Evolutionary conservation across 805 yeast genomes (phyloP).

Genomic region (Spathaspora gorwiae): DNA sequence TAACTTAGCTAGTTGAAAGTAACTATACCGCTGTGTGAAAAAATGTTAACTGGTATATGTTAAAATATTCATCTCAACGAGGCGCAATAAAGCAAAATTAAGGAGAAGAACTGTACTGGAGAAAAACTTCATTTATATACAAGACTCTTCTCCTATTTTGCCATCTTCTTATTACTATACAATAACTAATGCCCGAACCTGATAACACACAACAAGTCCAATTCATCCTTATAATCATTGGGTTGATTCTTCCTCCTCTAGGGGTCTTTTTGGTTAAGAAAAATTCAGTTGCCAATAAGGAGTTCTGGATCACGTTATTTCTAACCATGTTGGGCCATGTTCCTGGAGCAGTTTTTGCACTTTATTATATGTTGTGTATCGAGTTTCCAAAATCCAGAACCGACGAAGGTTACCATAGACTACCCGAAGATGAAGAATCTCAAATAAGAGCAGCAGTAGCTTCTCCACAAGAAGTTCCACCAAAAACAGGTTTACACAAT

Average conservation of each 20-base stretch:
- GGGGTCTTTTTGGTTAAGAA: slow-evolving; percentile 30
- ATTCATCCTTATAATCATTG: slow-evolving; percentile 25
- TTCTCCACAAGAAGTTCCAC: neutral
- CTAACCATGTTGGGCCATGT: slow-evolving; percentile 29
- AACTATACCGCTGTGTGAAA: too few species aligned
- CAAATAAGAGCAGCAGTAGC: neutral
- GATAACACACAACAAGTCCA: slow-evolving; percentile 12
- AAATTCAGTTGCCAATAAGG: slow-evolving; percentile 28
- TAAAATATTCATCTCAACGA: too few species aligned
- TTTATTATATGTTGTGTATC: slow-evolving; percentile 22
- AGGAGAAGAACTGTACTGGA: too few species aligned
- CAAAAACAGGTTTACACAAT: neutral
- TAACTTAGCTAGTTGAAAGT: too few species aligned
- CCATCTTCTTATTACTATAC: too few species aligned
- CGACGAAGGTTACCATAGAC: slow-evolving; percentile 16
- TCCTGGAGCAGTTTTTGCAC: slow-evolving; percentile 30
- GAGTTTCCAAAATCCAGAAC: slow-evolving; percentile 11
- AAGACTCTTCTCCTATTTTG: too few species aligned
- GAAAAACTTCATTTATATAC: too few species aligned
- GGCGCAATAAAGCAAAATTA: too few species aligned
- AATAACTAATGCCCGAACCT: neutral
- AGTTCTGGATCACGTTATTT: slow-evolving; percentile 26
- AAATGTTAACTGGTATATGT: too few species aligned
- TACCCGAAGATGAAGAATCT: slow-evolving; percentile 19
- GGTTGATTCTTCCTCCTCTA: slow-evolving; percentile 34